Percentiles rank a stretch among this genome's conserved stretches.
Conservation (phyloP, 441 rosid species). For the Bocquillonia castaneifolia region DNA sequence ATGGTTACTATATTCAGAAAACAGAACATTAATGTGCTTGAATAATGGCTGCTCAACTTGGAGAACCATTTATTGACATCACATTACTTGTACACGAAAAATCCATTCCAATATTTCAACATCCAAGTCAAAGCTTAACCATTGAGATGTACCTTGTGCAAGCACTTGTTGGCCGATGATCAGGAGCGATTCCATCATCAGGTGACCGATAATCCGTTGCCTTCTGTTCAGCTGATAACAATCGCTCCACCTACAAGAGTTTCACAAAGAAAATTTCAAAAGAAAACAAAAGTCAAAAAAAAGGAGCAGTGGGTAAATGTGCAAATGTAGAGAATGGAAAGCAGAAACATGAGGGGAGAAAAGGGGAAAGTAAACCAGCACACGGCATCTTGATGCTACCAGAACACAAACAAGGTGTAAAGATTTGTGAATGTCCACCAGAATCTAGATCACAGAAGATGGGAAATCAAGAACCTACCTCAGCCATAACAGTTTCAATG, state of each 20-base stretch:
- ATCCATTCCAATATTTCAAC: slow-evolving; percentile 10
- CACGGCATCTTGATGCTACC: slow-evolving; percentile 2
- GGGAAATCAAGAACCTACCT: slow-evolving; percentile 49
- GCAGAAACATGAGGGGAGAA: background rate
- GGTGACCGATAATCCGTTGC: slow-evolving; percentile 88
- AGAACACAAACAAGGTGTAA: background rate
- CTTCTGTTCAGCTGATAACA: slow-evolving; percentile 92
- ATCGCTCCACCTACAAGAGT: slow-evolving; percentile 66
- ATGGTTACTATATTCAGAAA: background rate
- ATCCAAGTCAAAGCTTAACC: slow-evolving; percentile 9
- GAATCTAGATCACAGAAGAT: slow-evolving; percentile 20
- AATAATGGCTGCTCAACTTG: background rate
- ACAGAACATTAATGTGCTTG: background rate
- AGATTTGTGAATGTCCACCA: slow-evolving; percentile 17
- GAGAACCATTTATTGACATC: background rate
- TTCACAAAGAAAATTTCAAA: slow-evolving; percentile 10
- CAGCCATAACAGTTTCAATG: slow-evolving; percentile 99
- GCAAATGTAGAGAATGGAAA: slow-evolving; percentile 18
- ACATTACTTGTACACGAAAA: background rate
- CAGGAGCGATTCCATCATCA: slow-evolving; percentile 92
- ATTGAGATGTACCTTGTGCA: slow-evolving; percentile 67
- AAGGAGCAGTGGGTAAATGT: background rate
- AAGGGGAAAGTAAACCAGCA: background rate
- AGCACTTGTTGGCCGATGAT: slow-evolving; percentile 97
- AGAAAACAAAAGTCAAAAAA: background rate